A percentile compares a stretch with the other conserved stretches of the same genome.
phyloP scores from a whole-genome alignment of 139 green algal genomes.

The Closterium sp. region DNA sequence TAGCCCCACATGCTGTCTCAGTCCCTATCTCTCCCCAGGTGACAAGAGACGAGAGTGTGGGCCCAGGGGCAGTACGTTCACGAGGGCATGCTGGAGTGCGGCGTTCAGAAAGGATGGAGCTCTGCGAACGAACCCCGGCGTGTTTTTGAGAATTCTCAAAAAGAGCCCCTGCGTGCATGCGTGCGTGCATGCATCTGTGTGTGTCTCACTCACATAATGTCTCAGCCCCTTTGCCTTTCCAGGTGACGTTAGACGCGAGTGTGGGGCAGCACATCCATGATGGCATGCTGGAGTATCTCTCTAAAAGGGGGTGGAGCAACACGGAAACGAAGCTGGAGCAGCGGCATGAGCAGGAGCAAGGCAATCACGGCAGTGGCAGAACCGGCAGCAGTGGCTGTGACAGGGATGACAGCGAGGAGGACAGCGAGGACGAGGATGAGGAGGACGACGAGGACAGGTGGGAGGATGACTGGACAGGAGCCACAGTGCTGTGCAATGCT shows the following conservation, averaged over 20 bases:
- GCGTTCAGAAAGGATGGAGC: too few species aligned
- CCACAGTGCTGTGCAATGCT: not conserved
- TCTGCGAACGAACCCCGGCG: too few species aligned
- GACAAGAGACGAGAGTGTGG: not conserved
- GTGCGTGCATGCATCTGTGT: too few species aligned
- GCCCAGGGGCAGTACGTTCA: conserved; percentile 2
- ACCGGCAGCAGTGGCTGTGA: too few species aligned
- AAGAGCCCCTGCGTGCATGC: too few species aligned
- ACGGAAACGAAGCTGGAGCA: not conserved
- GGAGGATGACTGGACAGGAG: conserved; percentile 27
- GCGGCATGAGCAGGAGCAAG: not conserved
- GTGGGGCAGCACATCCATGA: conserved; percentile 3
- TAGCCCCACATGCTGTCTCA: too few species aligned
- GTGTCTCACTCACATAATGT: too few species aligned
- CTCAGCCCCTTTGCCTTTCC: too few species aligned
- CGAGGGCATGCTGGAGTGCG: conserved; percentile 4
- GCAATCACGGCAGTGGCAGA: not conserved
- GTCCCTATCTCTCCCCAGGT: too few species aligned
- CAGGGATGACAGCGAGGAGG: not conserved
- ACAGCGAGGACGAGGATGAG: conserved; percentile 8
- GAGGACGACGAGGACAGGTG: conserved; percentile 2
- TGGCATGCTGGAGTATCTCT: not conserved
- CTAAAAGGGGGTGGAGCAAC: not conserved
- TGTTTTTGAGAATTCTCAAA: too few species aligned
- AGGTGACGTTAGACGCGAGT: conserved; percentile 3